Evolutionary conservation across 2,329 filamentous ascomycete genomes (phyloP), one percentile per base, ranked within the genome.

Genomic region (Colletotrichum navitas): DNA sequence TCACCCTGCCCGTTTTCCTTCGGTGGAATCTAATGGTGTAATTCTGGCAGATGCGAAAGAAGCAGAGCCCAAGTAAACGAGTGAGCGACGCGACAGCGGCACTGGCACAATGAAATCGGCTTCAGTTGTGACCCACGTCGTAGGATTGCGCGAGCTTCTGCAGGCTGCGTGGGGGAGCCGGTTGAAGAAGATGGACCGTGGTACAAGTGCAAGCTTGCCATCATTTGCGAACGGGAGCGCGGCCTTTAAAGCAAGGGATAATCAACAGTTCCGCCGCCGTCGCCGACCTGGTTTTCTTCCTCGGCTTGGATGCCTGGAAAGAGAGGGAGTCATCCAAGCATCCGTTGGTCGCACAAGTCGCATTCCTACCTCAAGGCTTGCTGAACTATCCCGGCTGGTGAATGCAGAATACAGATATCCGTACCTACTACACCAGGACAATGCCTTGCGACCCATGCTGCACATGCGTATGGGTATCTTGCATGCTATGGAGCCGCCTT

Each of bases 111-210:
- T 34, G 47, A 32, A 24, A n/a, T 67, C 58, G 29, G 39, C 45
- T 43, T 66, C 36, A 12, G 18, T 60, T 47, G 63, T 66, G 45
- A 34, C 45, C 45, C 11, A 49, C 55, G 51, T 71, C 58, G 64
- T 58, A 67, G 16, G 39, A 55, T 49, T 45, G 43, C 43, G 43
- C 29, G 52, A 47, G 43, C 58, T 24, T 63, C 16, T 45, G 43
- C 8, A 36, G 34, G 26, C 39, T 58, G 45, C 64, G 52, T 45
- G 43, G 43, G 64, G 64, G 59, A 26, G 47, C 52, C 45, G 32
- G 52, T 59, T 52, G 59, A 41, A 54, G 52, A 26, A 63, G 39
- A 54, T 39, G 47, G 52, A 45, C 64, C 45, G 62, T 52, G 61
- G 52, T 66, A 49, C 49, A 49, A 54, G 45, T 43, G 45, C 45